Percentiles rank a stretch among this genome's conserved stretches.
phyloP scores from a whole-genome alignment of 1,139 yeast species.

The Suhomyces panamericanus region DNA sequence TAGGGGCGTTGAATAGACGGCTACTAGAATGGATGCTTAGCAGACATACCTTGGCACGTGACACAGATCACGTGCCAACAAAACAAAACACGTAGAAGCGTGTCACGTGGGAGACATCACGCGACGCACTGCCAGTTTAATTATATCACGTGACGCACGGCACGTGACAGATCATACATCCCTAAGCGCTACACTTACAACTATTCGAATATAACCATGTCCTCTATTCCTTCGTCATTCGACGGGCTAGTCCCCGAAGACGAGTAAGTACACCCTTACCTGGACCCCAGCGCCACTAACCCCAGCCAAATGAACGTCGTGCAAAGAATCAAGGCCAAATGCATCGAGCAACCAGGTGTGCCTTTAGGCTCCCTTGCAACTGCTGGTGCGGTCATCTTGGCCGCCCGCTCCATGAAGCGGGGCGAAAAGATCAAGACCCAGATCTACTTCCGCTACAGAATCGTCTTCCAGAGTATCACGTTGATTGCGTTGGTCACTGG shows the following conservation, averaged over 20 bases:
- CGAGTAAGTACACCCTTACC: slow-evolving; percentile 18
- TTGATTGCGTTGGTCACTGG: slow-evolving; percentile 81
- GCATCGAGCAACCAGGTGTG: slow-evolving; percentile 75
- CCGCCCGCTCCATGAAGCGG: slow-evolving; percentile 70
- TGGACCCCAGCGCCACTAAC: slow-evolving; percentile 3
- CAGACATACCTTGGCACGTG: too few species aligned
- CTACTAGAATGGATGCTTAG: too few species aligned
- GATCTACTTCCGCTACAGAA: slow-evolving; percentile 86
- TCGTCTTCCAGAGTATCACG: slow-evolving; percentile 81
- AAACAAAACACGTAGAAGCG: too few species aligned
- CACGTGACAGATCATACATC: not conserved
- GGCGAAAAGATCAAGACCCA: slow-evolving; percentile 81
- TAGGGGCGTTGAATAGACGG: slow-evolving; percentile 1
- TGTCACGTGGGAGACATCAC: not conserved
- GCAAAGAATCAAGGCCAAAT: slow-evolving; percentile 28
- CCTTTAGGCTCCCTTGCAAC: slow-evolving; percentile 82
- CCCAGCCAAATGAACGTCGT: slow-evolving; percentile 24
- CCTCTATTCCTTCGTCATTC: slow-evolving; percentile 23
- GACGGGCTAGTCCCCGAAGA: slow-evolving; percentile 20
- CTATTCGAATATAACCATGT: not conserved
- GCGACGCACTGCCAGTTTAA: not conserved
- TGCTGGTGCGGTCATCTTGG: slow-evolving; percentile 74
- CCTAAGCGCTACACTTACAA: not conserved
- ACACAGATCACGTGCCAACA: too few species aligned
- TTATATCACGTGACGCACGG: not conserved